A percentile compares a stretch with the other conserved stretches of the same genome.
phyloP scores from a whole-genome alignment of 768 basidiomycete genomes.

The Strobilomyces dryophilus region DNA sequence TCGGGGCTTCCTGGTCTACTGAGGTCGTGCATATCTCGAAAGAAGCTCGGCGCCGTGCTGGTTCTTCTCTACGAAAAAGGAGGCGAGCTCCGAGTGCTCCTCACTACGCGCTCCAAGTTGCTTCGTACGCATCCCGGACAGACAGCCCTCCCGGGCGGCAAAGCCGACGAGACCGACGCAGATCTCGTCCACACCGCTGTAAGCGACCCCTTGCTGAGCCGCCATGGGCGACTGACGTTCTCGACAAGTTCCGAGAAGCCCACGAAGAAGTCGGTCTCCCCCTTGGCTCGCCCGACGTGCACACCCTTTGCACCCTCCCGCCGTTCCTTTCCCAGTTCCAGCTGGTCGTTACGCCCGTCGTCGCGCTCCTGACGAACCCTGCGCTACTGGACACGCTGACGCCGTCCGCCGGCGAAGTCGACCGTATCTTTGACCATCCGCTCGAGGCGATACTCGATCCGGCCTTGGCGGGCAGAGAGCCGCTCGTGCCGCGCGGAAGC shows the following conservation, averaged over 20 bases:
- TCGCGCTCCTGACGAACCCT: slow-evolving; percentile 60
- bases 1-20: background rate
- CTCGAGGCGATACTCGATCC: slow-evolving; percentile 71
- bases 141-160: slow-evolving; percentile 82
- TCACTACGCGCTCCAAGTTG: slow-evolving; percentile 81
- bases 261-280: slow-evolving; percentile 80
- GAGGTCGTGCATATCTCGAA: slow-evolving; percentile 33
- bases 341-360: slow-evolving; percentile 74
- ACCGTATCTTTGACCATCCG: slow-evolving; percentile 75
- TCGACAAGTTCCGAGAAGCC: slow-evolving; percentile 70
- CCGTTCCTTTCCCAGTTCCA: slow-evolving; percentile 66
- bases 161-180: slow-evolving; percentile 61
- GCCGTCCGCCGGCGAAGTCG: slow-evolving; percentile 67
- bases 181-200: slow-evolving; percentile 73
- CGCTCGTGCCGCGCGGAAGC: slow-evolving; percentile 52
- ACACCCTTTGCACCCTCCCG: slow-evolving; percentile 56
- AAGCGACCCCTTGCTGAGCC: slow-evolving; percentile 25
- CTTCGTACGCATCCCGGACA: slow-evolving; percentile 76
- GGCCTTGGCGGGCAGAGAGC: slow-evolving; percentile 34
- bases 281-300: slow-evolving; percentile 48
- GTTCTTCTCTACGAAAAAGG: slow-evolving; percentile 74
- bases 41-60: slow-evolving; percentile 70
- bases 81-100: slow-evolving; percentile 64
- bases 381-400: slow-evolving; percentile 46
- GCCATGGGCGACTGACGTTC: too few relatives aligned